Conservation (phyloP, 208 protist genomes). For the Entamoeba invadens region DNA sequence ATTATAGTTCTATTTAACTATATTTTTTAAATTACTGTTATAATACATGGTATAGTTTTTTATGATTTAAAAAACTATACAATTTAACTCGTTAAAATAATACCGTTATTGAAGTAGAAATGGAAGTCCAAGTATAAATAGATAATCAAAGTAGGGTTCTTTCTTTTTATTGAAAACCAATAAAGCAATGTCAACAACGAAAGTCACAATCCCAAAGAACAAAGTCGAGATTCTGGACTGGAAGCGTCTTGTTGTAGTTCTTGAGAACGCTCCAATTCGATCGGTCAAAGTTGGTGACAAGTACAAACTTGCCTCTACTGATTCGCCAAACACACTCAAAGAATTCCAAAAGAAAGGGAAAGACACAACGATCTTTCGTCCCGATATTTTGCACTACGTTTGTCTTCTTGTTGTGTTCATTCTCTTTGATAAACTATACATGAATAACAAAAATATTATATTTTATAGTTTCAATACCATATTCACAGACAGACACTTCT, state of each 20-base stretch:
- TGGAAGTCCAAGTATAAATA: not conserved
- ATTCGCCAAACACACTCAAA: not conserved
- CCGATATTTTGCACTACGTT: conserved; percentile 1
- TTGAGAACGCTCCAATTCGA: not conserved
- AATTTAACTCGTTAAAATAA: too few species aligned
- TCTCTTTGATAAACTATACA: too few species aligned
- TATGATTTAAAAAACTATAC: too few species aligned
- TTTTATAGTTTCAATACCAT: too few species aligned
- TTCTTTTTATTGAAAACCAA: not conserved
- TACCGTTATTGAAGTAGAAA: too few species aligned
- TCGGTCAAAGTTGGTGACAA: not conserved
- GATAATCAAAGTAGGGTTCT: not conserved
- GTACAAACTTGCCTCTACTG: not conserved
- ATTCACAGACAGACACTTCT: conserved; percentile 33
- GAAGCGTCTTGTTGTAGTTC: not conserved
- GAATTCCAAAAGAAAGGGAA: not conserved
- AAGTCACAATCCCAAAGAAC: not conserved
- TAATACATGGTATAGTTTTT: too few species aligned
- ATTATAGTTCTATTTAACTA: too few species aligned
- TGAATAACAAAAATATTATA: too few species aligned
- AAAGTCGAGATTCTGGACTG: not conserved
- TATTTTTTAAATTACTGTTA: too few species aligned
- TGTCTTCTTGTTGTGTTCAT: too few species aligned
- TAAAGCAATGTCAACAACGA: not conserved
- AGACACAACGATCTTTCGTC: not conserved